Evolutionary conservation across 2,329 filamentous ascomycete genomes (phyloP).

Genomic region (Phyllosticta citriasiana): DNA sequence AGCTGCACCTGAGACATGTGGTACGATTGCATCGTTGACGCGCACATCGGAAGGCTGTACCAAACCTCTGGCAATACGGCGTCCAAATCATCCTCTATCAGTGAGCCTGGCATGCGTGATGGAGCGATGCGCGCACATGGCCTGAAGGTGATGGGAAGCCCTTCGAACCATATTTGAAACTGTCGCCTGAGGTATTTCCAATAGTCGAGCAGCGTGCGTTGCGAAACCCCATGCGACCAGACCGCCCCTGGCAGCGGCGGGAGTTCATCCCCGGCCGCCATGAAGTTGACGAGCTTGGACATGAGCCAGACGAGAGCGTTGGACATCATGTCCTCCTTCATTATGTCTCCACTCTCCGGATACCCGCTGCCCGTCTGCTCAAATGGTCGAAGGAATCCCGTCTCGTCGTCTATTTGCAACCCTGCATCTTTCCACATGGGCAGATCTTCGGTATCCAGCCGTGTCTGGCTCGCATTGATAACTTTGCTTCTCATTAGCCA

Average conservation of each 20-base stretch:
- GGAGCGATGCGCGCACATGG: constrained; percentile 43
- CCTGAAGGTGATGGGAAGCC: constrained; percentile 50
- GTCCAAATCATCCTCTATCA: constrained; percentile 22
- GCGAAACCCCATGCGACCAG: constrained; percentile 35
- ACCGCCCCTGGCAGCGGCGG: constrained; percentile 26
- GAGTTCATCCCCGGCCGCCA: constrained; percentile 47
- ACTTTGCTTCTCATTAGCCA: constrained; percentile 21
- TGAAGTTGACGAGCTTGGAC: constrained; percentile 56
- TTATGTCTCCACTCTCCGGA: constrained; percentile 37
- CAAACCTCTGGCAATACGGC: constrained; percentile 47
- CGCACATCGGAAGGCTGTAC: constrained; percentile 55
- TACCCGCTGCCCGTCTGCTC: constrained; percentile 30
- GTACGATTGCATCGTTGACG: constrained; percentile 55
- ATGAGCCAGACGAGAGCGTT: constrained; percentile 58
- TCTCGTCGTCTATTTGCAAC: constrained; percentile 42
- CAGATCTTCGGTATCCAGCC: constrained; percentile 53
- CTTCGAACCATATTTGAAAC: constrained; percentile 49
- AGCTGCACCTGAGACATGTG: constrained; percentile 55
- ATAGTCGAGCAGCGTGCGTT: constrained; percentile 39
- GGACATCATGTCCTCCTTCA: constrained; percentile 54
- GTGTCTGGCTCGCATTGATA: constrained; percentile 51
- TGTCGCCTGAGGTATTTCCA: constrained; percentile 48
- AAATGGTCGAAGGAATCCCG: constrained; percentile 41
- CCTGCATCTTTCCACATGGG: constrained; percentile 55
- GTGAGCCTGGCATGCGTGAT: constrained; percentile 16